phyloP scores from a whole-genome alignment of 305 asterid genomes.

The Salvia sclarea region DNA sequence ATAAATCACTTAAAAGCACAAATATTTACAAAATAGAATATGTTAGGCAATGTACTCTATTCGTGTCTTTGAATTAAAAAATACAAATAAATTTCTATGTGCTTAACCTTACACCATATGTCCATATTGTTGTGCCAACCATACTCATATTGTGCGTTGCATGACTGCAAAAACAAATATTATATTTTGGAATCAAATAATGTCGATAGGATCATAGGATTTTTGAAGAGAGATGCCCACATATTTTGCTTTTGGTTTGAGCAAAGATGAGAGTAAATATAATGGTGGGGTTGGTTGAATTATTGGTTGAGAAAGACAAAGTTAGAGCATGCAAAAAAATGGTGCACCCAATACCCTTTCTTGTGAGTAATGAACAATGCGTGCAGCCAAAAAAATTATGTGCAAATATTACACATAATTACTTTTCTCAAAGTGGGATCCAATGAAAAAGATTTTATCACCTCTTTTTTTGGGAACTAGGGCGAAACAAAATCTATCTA shows the following conservation, averaged over 20 bases:
- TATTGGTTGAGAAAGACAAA: conserved; percentile 39
- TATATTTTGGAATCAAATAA: not conserved
- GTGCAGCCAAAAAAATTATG: conserved; percentile 62
- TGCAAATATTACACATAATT: conserved; percentile 37
- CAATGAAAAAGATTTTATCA: conserved; percentile 14
- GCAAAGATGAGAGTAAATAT: conserved; percentile 18
- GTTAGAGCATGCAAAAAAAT: conserved; percentile 20
- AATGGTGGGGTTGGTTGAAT: conserved; percentile 24
- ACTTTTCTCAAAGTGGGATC: conserved; percentile 47
- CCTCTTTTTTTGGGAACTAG: not conserved
- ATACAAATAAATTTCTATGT: too few species aligned
- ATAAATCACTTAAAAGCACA: not conserved
- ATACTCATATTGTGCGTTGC: not conserved
- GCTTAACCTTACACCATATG: too few species aligned
- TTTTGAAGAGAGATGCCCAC: not conserved
- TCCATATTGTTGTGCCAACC: too few species aligned
- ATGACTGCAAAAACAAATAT: not conserved
- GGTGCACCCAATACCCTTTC: not conserved
- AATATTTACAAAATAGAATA: not conserved
- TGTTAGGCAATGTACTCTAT: too few species aligned
- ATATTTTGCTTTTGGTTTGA: not conserved
- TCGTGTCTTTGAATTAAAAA: not conserved
- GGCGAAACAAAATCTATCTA: too few species aligned
- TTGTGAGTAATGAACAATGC: conserved; percentile 41
- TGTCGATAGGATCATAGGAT: not conserved